These are phyloP conservation scores for Torulaspora gathmanii DNA, from an alignment of 805 yeast species.

Conservation along the genomic window DNA sequence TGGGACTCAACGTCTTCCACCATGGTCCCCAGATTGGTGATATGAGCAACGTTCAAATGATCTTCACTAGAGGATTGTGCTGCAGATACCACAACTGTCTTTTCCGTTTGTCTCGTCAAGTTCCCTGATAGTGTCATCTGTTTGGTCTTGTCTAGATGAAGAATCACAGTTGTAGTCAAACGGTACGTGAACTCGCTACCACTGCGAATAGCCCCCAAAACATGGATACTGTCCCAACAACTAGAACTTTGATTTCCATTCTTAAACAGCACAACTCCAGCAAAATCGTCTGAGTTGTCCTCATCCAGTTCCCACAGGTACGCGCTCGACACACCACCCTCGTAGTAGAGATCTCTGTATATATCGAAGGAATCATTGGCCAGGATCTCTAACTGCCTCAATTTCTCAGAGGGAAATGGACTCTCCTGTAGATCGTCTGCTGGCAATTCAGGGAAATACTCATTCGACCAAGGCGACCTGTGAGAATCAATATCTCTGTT, in stretches of 20 bases:
- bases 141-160: slow-evolving; percentile 51
- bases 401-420: slow-evolving; percentile 61
- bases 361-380: slow-evolving; percentile 91
- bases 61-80: slow-evolving; percentile 11
- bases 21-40: slow-evolving; percentile 77
- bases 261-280: slow-evolving; percentile 86
- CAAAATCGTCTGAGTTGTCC: slow-evolving; percentile 50
- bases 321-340: slow-evolving; percentile 86
- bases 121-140: slow-evolving; percentile 66
- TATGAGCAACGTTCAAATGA: slow-evolving; percentile 54
- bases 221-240: slow-evolving; percentile 92
- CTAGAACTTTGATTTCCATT: slow-evolving; percentile 47
- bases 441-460: slow-evolving; percentile 41
- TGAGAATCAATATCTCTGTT: slow-evolving; percentile 91
- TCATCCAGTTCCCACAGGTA: slow-evolving; percentile 88
- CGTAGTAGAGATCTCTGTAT: slow-evolving; percentile 89
- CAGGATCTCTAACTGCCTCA: slow-evolving; percentile 70
- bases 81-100: slow-evolving; percentile 41
- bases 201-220: slow-evolving; percentile 62
- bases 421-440: slow-evolving; percentile 60
- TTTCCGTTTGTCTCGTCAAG: slow-evolving; percentile 77
- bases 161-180: slow-evolving; percentile 81
- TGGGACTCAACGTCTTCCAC: slow-evolving; percentile 87
- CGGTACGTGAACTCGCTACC: slow-evolving; percentile 49
- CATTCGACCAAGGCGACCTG: slow-evolving; percentile 87